These are phyloP conservation scores for Nannochloris sp. DNA, from an alignment of 139 green algal species.

Conservation along the genomic window DNA sequence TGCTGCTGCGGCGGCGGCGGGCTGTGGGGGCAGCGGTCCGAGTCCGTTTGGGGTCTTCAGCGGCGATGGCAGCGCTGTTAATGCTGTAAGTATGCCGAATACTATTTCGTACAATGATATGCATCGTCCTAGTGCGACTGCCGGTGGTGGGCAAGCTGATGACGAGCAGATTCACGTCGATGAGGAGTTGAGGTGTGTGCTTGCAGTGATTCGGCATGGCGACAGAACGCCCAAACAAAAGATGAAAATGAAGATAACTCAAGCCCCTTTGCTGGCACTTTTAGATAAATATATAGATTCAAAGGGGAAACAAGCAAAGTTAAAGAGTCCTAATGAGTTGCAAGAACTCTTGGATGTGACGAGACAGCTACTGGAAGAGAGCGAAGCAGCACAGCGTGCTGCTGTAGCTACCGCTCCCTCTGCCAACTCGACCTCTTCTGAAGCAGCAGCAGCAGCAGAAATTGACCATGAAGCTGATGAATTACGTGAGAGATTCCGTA, in stretches of 20 bases:
- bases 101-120: constrained; percentile 10
- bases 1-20: neutral
- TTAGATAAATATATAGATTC: constrained; percentile 76
- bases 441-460: neutral
- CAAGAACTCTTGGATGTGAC: constrained; percentile 88
- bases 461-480: constrained; percentile 49
- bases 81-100: constrained; percentile 4
- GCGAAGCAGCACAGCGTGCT: constrained; percentile 20
- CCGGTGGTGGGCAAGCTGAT: neutral
- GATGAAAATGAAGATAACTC: constrained; percentile 86
- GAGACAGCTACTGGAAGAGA: constrained; percentile 54
- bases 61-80: neutral
- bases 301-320: constrained; percentile 94
- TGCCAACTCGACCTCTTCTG: neutral
- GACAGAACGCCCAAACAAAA: constrained; percentile 99
- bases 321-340: constrained; percentile 94
- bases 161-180: constrained; percentile 10
- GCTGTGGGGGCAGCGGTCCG: neutral
- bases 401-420: neutral
- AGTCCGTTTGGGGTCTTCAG: neutral
- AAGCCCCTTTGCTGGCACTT: constrained; percentile 75
- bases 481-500: constrained; percentile 78
- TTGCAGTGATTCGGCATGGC: constrained; percentile 81
- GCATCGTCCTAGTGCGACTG: neutral
- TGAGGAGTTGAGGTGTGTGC: constrained; percentile 89